Evolutionary conservation across 2,329 filamentous ascomycete genomes (phyloP).

Genomic region (Xylariaceae sp.): DNA sequence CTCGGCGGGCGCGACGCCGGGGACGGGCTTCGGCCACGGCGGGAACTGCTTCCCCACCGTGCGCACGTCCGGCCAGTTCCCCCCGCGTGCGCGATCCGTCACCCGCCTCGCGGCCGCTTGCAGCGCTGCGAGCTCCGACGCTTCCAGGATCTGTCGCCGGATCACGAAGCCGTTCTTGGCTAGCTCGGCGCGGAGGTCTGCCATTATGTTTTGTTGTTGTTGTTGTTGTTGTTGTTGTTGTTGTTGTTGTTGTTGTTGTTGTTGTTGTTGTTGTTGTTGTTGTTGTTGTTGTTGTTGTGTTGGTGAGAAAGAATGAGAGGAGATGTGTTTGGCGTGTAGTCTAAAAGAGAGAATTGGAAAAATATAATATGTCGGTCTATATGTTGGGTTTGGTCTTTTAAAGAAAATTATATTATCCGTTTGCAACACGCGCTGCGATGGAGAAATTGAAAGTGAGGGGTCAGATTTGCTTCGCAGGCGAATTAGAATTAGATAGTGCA

Average conservation of each 20-base stretch:
- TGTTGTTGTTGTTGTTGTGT: too few species aligned
- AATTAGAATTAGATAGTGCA: too few species aligned
- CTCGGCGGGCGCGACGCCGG: conserved; percentile 32
- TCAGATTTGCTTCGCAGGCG: too few species aligned
- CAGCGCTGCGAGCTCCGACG: conserved; percentile 51
- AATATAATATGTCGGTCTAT: too few species aligned
- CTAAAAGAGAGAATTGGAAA: too few species aligned
- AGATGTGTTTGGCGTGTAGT: too few species aligned
- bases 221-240: neutral
- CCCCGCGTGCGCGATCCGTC: conserved; percentile 59
- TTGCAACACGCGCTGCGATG: too few species aligned
- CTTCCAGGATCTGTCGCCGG: conserved; percentile 58
- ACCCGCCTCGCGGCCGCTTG: conserved; percentile 47
- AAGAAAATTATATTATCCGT: too few species aligned
- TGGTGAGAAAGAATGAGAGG: too few species aligned
- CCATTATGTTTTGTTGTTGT: conserved; percentile 1
- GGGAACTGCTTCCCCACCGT: conserved; percentile 88
- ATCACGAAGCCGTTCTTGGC: conserved; percentile 67
- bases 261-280: too few species aligned
- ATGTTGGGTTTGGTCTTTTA: too few species aligned
- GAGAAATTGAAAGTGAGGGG: too few species aligned
- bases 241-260: neutral
- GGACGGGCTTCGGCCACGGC: conserved; percentile 61
- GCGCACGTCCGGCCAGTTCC: conserved; percentile 74
- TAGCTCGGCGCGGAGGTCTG: conserved; percentile 13